phyloP scores from a whole-genome alignment of 352 stramenopile genomes.

The Globisporangium lucens region DNA sequence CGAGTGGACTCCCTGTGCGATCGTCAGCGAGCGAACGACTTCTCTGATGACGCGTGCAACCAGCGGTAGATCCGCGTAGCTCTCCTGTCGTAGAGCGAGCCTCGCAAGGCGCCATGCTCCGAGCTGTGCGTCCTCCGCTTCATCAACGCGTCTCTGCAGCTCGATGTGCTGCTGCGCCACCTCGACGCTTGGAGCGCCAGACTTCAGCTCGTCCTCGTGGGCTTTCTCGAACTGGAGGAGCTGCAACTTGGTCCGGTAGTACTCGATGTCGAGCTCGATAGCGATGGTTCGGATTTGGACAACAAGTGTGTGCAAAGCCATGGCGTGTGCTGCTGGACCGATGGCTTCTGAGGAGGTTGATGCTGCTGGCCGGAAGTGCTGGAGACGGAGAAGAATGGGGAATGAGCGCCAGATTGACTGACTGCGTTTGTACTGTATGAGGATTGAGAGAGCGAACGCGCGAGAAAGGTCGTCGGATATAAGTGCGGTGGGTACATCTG shows the following conservation, averaged over 20 bases:
- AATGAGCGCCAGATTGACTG: background rate
- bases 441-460: background rate
- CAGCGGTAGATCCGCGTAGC: background rate
- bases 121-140: background rate
- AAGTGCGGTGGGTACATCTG: background rate
- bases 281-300: background rate
- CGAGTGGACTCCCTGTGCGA: background rate
- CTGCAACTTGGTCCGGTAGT: background rate
- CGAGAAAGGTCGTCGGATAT: background rate
- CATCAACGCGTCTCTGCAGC: background rate
- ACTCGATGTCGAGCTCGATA: background rate
- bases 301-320: background rate
- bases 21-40: background rate
- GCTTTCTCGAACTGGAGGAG: background rate
- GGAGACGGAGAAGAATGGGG: background rate
- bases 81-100: background rate
- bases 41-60: background rate
- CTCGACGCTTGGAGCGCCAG: background rate
- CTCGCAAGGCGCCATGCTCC: background rate
- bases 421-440: background rate
- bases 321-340: background rate
- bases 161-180: background rate
- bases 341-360: background rate
- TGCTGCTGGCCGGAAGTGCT: background rate
- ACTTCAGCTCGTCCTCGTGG: background rate